Evolutionary conservation across 129 eudicot species (phyloP).

Genomic region (Flaveria bidentis): DNA sequence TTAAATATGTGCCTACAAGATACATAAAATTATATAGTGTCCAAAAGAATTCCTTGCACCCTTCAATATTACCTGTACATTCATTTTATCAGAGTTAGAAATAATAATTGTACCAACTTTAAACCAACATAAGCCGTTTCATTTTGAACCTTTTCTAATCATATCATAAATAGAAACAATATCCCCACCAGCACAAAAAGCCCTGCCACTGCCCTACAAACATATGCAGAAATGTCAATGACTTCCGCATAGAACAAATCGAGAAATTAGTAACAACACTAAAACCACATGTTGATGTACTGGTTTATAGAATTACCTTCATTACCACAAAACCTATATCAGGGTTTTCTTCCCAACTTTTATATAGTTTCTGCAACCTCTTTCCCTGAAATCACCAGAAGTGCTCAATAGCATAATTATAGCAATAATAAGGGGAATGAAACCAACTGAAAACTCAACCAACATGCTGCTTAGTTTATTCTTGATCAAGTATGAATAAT

Average conservation of each 20-base stretch:
- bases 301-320: slow-evolving; percentile 53
- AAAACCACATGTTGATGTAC: background rate
- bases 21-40: slow-evolving; percentile 60
- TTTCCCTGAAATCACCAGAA: slow-evolving; percentile 43
- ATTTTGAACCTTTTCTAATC: slow-evolving; percentile 48
- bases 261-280: slow-evolving; percentile 4
- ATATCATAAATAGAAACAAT: slow-evolving; percentile 51
- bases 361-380: slow-evolving; percentile 63
- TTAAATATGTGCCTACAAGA: slow-evolving; percentile 71
- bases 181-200: slow-evolving; percentile 87
- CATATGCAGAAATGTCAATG: slow-evolving; percentile 9
- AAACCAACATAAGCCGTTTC: background rate
- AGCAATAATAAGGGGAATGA: background rate
- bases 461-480: background rate
- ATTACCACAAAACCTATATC: slow-evolving; percentile 67
- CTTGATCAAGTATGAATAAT: background rate
- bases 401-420: slow-evolving; percentile 1
- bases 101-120: background rate
- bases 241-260: slow-evolving; percentile 4
- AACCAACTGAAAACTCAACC: background rate
- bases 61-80: slow-evolving; percentile 67
- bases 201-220: slow-evolving; percentile 84
- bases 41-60: slow-evolving; percentile 75
- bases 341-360: slow-evolving; percentile 71
- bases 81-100: background rate